A percentile compares a stretch with the other conserved stretches of the same genome.
phyloP scores from a whole-genome alignment of 306 rosid genomes.

The Adenanthera pavonina region DNA sequence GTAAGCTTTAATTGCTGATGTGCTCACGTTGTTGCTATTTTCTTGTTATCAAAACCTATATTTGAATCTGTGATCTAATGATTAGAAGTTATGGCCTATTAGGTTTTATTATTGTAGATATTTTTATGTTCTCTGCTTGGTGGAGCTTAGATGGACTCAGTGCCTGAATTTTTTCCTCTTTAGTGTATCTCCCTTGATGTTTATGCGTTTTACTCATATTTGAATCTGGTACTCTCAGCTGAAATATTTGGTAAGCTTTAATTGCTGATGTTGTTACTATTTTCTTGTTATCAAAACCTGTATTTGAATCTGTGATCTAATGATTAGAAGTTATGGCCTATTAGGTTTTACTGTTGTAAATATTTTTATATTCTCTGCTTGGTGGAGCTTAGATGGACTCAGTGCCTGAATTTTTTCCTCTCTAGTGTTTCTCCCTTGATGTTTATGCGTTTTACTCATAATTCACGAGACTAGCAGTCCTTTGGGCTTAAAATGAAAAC shows the following conservation, averaged over 20 bases:
- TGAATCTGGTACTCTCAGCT: not conserved
- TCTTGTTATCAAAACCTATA: not conserved
- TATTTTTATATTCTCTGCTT: not conserved
- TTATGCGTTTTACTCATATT: not conserved
- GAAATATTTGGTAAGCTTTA: slow-evolving; percentile 18
- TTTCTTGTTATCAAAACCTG: not conserved
- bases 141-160: not conserved
- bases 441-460: not conserved
- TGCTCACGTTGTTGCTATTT: not conserved
- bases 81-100: not conserved
- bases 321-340: not conserved
- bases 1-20: slow-evolving; percentile 14
- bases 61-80: slow-evolving; percentile 5
- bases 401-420: not conserved
- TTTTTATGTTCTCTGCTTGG: not conserved
- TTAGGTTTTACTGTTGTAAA: not conserved
- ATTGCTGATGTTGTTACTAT: not conserved
- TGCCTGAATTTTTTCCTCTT: not conserved
- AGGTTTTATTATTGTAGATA: not conserved
- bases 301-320: slow-evolving; percentile 5
- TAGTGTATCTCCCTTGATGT: not conserved
- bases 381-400: not conserved
- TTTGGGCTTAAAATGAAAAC: not conserved
- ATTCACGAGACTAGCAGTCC: not conserved
- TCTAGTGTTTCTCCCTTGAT: not conserved